These are phyloP conservation scores for Fusarium irregulare DNA, from an alignment of 2,329 filamentous ascomycete species.

Conservation along the genomic window DNA sequence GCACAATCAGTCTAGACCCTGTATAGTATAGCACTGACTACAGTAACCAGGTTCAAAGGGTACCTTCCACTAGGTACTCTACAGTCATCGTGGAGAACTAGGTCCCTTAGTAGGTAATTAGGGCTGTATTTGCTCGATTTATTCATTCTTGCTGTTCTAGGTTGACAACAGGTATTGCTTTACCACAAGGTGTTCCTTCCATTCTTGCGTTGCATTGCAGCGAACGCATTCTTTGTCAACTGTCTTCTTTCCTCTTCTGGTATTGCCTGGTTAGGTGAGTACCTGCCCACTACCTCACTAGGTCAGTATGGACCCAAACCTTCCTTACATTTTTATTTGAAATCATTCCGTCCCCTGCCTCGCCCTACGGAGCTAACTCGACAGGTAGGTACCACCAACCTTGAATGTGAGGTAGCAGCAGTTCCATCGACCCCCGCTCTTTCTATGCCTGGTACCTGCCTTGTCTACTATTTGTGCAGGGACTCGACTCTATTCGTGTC, in stretches of 20 bases:
- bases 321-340: constrained; percentile 5
- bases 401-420: background rate
- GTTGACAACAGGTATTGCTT: background rate
- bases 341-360: background rate
- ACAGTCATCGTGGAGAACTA: constrained; percentile 8
- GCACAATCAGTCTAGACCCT: background rate
- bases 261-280: background rate
- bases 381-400: background rate
- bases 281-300: background rate
- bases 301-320: background rate
- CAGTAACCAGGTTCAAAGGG: background rate
- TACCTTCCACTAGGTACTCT: constrained; percentile 10
- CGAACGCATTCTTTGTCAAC: background rate
- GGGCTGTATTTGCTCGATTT: constrained; percentile 14
- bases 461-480: constrained; percentile 1
- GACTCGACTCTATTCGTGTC: background rate
- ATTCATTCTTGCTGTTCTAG: background rate
- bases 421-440: constrained; percentile 9
- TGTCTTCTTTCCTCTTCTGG: background rate
- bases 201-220: background rate
- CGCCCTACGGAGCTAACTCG: background rate
- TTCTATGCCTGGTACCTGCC: constrained; percentile 4
- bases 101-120: background rate
- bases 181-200: background rate
- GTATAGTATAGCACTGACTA: background rate